Conservation (phyloP, 73 alveolate genomes). For the Paramecium pentaurelia region DNA sequence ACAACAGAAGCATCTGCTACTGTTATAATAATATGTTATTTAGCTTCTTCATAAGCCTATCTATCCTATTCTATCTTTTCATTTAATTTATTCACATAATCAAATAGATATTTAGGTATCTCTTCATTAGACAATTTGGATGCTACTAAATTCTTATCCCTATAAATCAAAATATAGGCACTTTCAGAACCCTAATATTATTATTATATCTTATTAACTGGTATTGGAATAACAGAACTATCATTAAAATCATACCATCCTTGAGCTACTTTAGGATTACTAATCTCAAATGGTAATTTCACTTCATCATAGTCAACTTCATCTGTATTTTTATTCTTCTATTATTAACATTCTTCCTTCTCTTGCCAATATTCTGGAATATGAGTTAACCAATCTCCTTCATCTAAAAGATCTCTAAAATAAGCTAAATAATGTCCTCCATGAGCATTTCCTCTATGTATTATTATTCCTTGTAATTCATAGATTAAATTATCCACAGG, state of each 20-base stretch:
- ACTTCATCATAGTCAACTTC: conserved; percentile 71
- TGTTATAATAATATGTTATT: conserved; percentile 61
- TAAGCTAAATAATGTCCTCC: conserved; percentile 97
- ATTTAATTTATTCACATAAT: conserved; percentile 68
- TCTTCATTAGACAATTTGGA: conserved; percentile 36
- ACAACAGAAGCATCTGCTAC: conserved; percentile 40
- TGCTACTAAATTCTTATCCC: conserved; percentile 57
- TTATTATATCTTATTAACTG: conserved; percentile 79
- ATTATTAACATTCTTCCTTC: conserved; percentile 43
- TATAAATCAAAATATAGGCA: conserved; percentile 93
- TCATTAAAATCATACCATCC: conserved; percentile 98
- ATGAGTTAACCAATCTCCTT: conserved; percentile 89
- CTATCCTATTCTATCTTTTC: conserved; percentile 67
- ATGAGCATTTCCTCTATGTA: conserved; percentile 96
- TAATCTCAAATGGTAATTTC: conserved; percentile 86
- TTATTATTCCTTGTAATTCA: conserved; percentile 91
- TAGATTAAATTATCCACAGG: conserved; percentile 79
- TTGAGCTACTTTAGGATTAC: conserved; percentile 74
- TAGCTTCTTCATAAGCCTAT: conserved; percentile 72
- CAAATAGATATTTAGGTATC: conserved; percentile 78
- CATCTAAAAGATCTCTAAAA: conserved; percentile 90
- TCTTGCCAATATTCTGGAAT: conserved; percentile 73
- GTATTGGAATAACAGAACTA: conserved; percentile 84
- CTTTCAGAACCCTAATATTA: conserved; percentile 86
- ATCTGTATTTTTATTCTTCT: neutral